Base-by-base conservation (phyloP, 2,329 filamentous ascomycete genomes). In the Thielaviopsis musarum region DNA sequence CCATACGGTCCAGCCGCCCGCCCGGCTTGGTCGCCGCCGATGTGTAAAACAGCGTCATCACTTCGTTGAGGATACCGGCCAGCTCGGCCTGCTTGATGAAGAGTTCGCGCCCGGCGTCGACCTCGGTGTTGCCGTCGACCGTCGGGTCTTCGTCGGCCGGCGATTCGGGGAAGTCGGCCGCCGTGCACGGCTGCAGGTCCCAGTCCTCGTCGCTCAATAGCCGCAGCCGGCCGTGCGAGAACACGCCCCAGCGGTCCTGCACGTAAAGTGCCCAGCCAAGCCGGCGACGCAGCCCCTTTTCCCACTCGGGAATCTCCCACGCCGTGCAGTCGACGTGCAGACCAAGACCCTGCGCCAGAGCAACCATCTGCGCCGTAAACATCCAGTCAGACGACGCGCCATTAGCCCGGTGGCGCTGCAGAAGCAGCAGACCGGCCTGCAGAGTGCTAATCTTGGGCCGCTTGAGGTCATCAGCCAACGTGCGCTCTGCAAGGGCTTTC, bases 221-320 rank as follows among this genome's bases (percentile, higher is more conserved):
- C 17, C 74, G 75, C 22, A 75, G 76, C 52, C 78, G 72, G 6
- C 78, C 78, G 65, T 77, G 75, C 10, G 77, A 74, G 30, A 80
- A 67, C 3, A 75, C 72, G 3, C 75, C 73, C 78, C 75, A 81
- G 66, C 76, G 79, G 63, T 82, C 79, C 64, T 82, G 78, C 69
- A 80, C 77, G 64, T 73, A 81, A 0, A 79, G 67, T 5, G 73
- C 77, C 79, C 79, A 82, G 1, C 75, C 77, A 5, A 82, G 66
- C n/a, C 79, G 70, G 64, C 76, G 78, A n/a, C 79, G 70, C 15
- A 81, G 66, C 1, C 77, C 74, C 57, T 75, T 72, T 64, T 81
- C 79, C 76, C 77, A 80, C 7, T 68, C 66, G 3, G 77, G 77
- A 49, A 81, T 73, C 15, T 73, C 69, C 79, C 79, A 82, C 28